Evolutionary conservation across 2,329 filamentous ascomycete genomes (phyloP).

Genomic region (Paraconiothyrium sp.): DNA sequence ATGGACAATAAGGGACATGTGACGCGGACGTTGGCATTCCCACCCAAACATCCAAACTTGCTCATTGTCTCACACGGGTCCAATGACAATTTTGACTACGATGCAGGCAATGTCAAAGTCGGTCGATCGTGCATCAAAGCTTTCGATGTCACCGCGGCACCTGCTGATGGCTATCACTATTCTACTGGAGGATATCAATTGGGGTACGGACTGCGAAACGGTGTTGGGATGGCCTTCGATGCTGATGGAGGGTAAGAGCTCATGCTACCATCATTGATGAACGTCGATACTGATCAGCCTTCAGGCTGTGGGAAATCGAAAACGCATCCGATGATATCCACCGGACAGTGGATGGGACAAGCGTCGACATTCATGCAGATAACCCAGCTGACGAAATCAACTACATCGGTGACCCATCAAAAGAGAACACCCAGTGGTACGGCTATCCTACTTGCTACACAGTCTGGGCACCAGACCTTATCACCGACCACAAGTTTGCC

Average conservation of each 20-base stretch:
- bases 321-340: slow-evolving; percentile 72
- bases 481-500: slow-evolving; percentile 34
- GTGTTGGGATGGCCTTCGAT: slow-evolving; percentile 71
- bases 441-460: slow-evolving; percentile 76
- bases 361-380: slow-evolving; percentile 68
- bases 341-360: slow-evolving; percentile 59
- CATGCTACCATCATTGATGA: no score
- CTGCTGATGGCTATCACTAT: slow-evolving; percentile 48
- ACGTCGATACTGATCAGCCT: slow-evolving; percentile 27
- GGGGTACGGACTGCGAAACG: slow-evolving; percentile 75
- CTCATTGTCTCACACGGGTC: slow-evolving; percentile 74
- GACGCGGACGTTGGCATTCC: slow-evolving; percentile 36
- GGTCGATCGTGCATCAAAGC: slow-evolving; percentile 72
- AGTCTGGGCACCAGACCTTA: slow-evolving; percentile 58
- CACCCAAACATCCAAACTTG: slow-evolving; percentile 48
- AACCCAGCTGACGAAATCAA: slow-evolving; percentile 81
- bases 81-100: slow-evolving; percentile 67
- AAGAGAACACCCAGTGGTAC: slow-evolving; percentile 63
- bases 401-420: slow-evolving; percentile 65
- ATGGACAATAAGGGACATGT: slow-evolving; percentile 41
- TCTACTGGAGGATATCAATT: slow-evolving; percentile 60
- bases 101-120: slow-evolving; percentile 59
- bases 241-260: slow-evolving; percentile 57
- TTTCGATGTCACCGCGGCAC: slow-evolving; percentile 57
- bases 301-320: slow-evolving; percentile 65